Evolutionary conservation across 768 basidiomycete species (phyloP), one percentile per base, ranked within the genome.

Genomic region (Kwoniella bestiolae): DNA sequence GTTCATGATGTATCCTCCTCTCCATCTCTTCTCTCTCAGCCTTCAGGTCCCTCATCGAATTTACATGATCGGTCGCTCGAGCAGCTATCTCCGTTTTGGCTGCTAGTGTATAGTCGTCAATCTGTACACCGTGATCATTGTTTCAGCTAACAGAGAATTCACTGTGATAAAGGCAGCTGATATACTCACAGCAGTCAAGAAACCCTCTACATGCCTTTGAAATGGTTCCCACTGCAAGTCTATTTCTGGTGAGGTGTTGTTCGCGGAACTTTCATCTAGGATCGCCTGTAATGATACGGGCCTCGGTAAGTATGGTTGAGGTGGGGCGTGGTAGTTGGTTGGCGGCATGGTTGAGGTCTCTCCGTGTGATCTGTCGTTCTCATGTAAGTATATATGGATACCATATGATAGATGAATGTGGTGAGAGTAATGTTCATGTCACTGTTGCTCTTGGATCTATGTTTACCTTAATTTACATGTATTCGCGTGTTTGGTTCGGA

Each of bases 11-110:
- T 1, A 86, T 92, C 79, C 92, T 89, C 0, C 83, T 73, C 76
- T 93, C 90, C 0, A 87, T 83, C 7, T 85, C 83, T 47, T 87
- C 84, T 8, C 82, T 86, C 76, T 86, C 87, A 53, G 92, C 92
- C 7, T 81, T 64, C 0, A 87, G 67, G 65, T 85, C 85, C 75
- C 89, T 90, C 81, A 86, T 87, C 76, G 88, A 87, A 1, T 84
- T 78, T 1, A 82, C 83, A 73, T 92, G 88, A 18, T 84, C 83
- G 38, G 86, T 85, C 50, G 89, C 85, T 52, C 88, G 84, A 57
- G 88, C 87, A 14, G 88, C 85, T 69, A 94, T 89, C 67, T 87
- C 86, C 2, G 87, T 81, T 46, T 89, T 87, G 1, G 89, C 88
- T 26, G 86, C 86, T 65, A 87, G 85, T 64, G 90, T 90, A 83